phyloP scores from a whole-genome alignment of 139 green algal genomes.

The Pleodorina starrii region DNA sequence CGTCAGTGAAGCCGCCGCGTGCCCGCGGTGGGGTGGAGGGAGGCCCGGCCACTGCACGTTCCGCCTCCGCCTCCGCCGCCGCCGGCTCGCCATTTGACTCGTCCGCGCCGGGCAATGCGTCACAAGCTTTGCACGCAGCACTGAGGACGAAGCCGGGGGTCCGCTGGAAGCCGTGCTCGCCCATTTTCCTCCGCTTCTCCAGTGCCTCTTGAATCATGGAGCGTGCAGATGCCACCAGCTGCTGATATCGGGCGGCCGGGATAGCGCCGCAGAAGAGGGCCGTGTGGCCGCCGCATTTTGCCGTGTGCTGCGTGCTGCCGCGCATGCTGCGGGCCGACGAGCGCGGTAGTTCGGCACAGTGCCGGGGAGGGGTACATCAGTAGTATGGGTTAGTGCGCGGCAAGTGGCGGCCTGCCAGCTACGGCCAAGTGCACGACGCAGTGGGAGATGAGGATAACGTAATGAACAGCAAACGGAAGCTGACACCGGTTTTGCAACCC shows the following conservation, averaged over 20 bases:
- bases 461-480: too few species aligned
- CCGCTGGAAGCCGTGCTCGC: constrained; percentile 37
- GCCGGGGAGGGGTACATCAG: too few species aligned
- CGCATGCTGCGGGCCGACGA: neutral
- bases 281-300: neutral
- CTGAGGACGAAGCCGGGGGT: constrained; percentile 38
- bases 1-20: constrained; percentile 53
- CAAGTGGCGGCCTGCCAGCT: too few species aligned
- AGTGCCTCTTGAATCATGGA: neutral
- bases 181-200: neutral
- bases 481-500: too few species aligned
- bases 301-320: neutral
- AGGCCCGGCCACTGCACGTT: too few species aligned
- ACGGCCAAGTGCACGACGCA: too few species aligned
- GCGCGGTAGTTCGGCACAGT: too few species aligned
- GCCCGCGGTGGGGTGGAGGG: too few species aligned
- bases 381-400: too few species aligned
- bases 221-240: neutral
- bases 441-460: too few species aligned
- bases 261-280: neutral
- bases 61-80: too few species aligned
- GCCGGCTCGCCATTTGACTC: neutral
- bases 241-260: neutral
- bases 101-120: too few species aligned
- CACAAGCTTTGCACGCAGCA: neutral